Evolutionary conservation across 2,329 filamentous ascomycete species (phyloP).

Genomic region (Colletotrichum camelliae): DNA sequence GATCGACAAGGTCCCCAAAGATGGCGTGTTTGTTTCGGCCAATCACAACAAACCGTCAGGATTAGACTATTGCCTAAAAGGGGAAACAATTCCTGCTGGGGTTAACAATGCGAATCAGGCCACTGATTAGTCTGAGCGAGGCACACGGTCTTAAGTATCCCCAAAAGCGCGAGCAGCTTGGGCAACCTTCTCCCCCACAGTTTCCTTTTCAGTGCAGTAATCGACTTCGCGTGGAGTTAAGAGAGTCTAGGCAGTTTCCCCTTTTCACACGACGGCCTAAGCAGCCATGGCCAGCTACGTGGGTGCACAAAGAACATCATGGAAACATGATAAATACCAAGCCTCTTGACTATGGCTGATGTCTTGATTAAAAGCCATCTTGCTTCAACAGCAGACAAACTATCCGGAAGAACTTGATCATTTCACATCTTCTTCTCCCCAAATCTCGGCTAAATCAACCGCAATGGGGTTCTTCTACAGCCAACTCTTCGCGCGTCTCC

Average conservation of each 20-base stretch:
- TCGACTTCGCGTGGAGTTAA: not conserved
- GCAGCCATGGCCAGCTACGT: not conserved
- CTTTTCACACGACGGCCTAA: not conserved
- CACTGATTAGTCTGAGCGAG: not conserved
- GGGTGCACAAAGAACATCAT: not conserved
- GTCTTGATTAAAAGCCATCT: fast-evolving
- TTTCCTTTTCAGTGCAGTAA: not conserved
- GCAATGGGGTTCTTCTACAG: conserved; percentile 4
- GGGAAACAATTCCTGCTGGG: not conserved
- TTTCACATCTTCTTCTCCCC: not conserved
- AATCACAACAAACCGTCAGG: not conserved
- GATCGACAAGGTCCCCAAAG: not conserved
- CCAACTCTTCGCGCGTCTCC: conserved; percentile 12
- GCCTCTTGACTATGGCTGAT: not conserved
- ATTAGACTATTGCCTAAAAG: not conserved
- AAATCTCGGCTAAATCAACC: not conserved
- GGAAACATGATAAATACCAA: not conserved
- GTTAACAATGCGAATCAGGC: not conserved
- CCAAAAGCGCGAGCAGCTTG: not conserved
- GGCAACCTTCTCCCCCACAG: not conserved
- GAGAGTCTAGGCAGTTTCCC: not conserved
- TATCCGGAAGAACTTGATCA: not conserved
- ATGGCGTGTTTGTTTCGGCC: not conserved
- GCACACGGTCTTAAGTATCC: not conserved
- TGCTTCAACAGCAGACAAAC: not conserved